Evolutionary conservation across 495 filamentous ascomycete species (phyloP).

Genomic region (Tetracladium marchalianum): DNA sequence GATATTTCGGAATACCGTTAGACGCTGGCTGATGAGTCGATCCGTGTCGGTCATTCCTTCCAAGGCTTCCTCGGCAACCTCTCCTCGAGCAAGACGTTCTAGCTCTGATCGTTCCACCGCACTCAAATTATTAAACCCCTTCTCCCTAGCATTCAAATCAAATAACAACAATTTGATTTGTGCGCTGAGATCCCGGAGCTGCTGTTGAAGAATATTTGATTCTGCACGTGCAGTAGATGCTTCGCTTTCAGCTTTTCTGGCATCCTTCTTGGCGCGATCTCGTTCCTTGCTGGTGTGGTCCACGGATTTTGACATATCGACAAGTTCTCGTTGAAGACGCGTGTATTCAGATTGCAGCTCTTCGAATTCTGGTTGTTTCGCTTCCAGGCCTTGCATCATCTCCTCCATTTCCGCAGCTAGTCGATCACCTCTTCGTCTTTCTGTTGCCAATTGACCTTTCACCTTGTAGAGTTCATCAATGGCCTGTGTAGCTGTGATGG

Average conservation of each 20-base stretch:
- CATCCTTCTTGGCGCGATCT: slow-evolving; percentile 46
- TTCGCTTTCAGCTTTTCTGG: slow-evolving; percentile 63
- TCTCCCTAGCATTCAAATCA: slow-evolving; percentile 68
- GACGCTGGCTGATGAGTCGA: slow-evolving; percentile 72
- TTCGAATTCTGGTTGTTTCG: slow-evolving; percentile 57
- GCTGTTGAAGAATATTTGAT: slow-evolving; percentile 66
- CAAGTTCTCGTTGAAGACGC: slow-evolving; percentile 59
- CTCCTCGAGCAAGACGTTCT: slow-evolving; percentile 59
- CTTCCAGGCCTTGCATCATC: slow-evolving; percentile 58
- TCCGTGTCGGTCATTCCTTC: slow-evolving; percentile 72
- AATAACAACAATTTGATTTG: slow-evolving; percentile 83
- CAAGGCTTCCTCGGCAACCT: slow-evolving; percentile 48
- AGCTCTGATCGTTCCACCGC: slow-evolving; percentile 54
- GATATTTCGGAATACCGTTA: slow-evolving; percentile 75
- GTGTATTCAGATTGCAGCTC: slow-evolving; percentile 58
- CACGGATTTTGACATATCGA: slow-evolving; percentile 64
- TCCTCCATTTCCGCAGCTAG: slow-evolving; percentile 70
- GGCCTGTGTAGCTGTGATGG: slow-evolving; percentile 36
- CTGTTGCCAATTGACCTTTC: slow-evolving; percentile 44
- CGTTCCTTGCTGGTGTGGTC: slow-evolving; percentile 51
- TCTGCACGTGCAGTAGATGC: slow-evolving; percentile 63
- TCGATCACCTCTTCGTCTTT: slow-evolving; percentile 60
- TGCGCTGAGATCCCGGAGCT: slow-evolving; percentile 82
- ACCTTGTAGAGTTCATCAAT: slow-evolving; percentile 43
- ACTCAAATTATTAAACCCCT: slow-evolving; percentile 64